Evolutionary conservation across 345 rosid species (phyloP).

Genomic region (Moricandia arvensis): DNA sequence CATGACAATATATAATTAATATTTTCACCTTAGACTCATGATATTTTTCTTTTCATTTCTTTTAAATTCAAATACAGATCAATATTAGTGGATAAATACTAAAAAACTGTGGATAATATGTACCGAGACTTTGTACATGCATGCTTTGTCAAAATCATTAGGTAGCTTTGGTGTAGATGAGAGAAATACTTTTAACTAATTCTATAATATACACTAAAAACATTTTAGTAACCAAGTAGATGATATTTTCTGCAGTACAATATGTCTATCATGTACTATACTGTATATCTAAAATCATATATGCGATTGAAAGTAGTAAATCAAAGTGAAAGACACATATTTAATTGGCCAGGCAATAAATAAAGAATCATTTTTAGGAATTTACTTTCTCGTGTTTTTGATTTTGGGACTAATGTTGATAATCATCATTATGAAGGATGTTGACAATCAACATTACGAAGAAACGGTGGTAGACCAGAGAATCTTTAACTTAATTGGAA

Average conservation of each 20-base stretch:
- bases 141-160: slow-evolving; percentile 2
- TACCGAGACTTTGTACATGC: not conserved
- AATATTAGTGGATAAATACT: too few species aligned
- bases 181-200: too few species aligned
- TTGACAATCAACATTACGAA: too few species aligned
- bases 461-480: too few species aligned
- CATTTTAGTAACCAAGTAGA: not conserved
- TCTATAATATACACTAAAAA: too few species aligned
- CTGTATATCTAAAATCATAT: not conserved
- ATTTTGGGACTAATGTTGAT: not conserved
- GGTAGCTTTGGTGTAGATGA: not conserved
- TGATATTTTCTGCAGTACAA: not conserved
- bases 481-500: too few species aligned
- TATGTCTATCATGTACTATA: not conserved
- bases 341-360: not conserved
- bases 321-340: not conserved
- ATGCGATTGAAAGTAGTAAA: not conserved
- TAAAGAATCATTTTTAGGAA: not conserved
- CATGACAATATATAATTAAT: not conserved
- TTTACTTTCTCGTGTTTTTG: not conserved
- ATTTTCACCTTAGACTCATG: too few species aligned
- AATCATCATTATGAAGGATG: not conserved
- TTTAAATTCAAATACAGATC: too few species aligned
- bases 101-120: not conserved
- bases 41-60: too few species aligned